Conservation (phyloP, 1,284 basidiomycete species). For the Heterobasidion parviporum region DNA sequence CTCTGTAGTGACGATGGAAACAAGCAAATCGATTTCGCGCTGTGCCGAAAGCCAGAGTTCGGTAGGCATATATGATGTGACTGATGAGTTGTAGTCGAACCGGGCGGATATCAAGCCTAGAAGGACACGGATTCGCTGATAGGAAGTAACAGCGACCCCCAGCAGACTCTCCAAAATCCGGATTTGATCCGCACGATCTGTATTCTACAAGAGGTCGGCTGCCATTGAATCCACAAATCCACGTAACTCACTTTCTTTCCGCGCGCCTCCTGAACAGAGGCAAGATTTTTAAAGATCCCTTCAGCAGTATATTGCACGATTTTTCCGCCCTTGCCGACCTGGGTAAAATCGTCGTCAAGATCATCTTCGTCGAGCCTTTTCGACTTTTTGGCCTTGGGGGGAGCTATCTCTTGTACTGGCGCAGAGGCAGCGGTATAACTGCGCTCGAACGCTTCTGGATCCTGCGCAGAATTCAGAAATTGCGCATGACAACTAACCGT, state of each 20-base stretch:
- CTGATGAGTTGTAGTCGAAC: conserved; percentile 94
- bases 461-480: conserved; percentile 36
- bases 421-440: conserved; percentile 54
- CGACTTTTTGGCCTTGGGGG: conserved; percentile 36
- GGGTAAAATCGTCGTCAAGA: conserved; percentile 75
- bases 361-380: conserved; percentile 31
- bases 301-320: conserved; percentile 81
- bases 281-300: conserved; percentile 88
- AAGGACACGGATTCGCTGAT: conserved; percentile 92
- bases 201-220: conserved; percentile 55
- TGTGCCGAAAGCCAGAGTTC: conserved; percentile 90
- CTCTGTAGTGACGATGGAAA: conserved; percentile 71
- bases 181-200: conserved; percentile 93
- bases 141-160: conserved; percentile 79
- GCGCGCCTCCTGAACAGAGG: conserved; percentile 88
- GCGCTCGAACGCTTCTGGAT: conserved; percentile 83
- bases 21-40: conserved; percentile 82
- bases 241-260: conserved; percentile 77
- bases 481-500: neutral
- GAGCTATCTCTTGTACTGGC: conserved; percentile 36
- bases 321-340: conserved; percentile 89
- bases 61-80: conserved; percentile 83
- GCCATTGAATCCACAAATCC: neutral
- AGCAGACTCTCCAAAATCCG: conserved; percentile 86
- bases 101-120: conserved; percentile 91